A percentile compares a stretch with the other conserved stretches of the same genome.
phyloP scores from a whole-genome alignment of 352 stramenopile genomes.

The Pythium dissotocum region DNA sequence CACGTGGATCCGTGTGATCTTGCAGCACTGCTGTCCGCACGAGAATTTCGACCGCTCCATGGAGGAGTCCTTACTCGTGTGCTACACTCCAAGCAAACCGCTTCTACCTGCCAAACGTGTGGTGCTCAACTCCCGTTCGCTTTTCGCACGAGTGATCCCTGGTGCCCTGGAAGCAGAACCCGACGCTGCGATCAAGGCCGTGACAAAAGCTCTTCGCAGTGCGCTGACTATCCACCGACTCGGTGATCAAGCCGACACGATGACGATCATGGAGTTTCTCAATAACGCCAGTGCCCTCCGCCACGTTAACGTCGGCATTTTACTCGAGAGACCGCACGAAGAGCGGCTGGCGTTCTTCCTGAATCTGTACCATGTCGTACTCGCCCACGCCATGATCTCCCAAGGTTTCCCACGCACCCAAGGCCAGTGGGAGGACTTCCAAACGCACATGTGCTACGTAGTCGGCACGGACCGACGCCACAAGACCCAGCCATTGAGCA shows the following conservation, averaged over 20 bases:
- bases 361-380: conserved; percentile 78
- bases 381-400: conserved; percentile 76
- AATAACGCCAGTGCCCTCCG: conserved; percentile 64
- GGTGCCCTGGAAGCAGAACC: background rate
- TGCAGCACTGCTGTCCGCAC: conserved; percentile 53
- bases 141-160: conserved; percentile 42
- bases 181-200: conserved; percentile 34
- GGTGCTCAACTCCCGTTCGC: conserved; percentile 58
- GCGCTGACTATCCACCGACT: conserved; percentile 38
- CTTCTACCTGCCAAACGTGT: conserved; percentile 56
- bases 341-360: conserved; percentile 74
- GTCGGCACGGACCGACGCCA: conserved; percentile 34
- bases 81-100: conserved; percentile 35
- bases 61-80: conserved; percentile 29
- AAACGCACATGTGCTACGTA: conserved; percentile 62
- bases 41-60: conserved; percentile 45
- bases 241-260: conserved; percentile 40
- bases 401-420: conserved; percentile 61
- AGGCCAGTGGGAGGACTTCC: conserved; percentile 58
- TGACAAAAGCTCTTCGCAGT: conserved; percentile 26
- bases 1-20: conserved; percentile 62
- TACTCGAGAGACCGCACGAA: conserved; percentile 57
- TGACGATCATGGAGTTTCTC: conserved; percentile 63
- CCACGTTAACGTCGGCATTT: conserved; percentile 44
- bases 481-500: conserved; percentile 21